Evolutionary conservation across 2,329 filamentous ascomycete species (phyloP).

Genomic region (Colletotrichum sp.): DNA sequence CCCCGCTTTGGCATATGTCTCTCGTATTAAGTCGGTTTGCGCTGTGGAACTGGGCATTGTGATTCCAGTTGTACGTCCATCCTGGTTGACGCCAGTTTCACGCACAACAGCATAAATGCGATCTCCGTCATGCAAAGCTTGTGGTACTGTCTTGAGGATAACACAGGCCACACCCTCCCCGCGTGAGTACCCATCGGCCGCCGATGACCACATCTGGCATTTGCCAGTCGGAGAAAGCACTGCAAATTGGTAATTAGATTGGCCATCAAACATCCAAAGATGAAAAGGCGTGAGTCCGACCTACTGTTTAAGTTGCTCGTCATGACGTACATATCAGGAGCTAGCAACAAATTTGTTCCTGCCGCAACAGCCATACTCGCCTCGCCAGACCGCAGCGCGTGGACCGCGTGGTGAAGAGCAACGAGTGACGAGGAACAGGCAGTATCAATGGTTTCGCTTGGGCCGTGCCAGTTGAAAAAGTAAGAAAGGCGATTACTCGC

Average conservation of each 20-base stretch:
- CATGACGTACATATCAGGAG: background rate
- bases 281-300: background rate
- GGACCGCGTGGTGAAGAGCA: slow-evolving; percentile 44
- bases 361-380: slow-evolving; percentile 31
- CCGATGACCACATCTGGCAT: slow-evolving; percentile 44
- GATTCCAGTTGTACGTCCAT: slow-evolving; percentile 25
- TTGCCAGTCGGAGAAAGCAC: slow-evolving; percentile 41
- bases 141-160: slow-evolving; percentile 49
- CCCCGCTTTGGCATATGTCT: slow-evolving; percentile 27
- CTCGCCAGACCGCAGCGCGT: slow-evolving; percentile 37
- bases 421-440: slow-evolving; percentile 48
- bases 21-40: slow-evolving; percentile 31
- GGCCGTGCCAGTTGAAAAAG: slow-evolving; percentile 42
- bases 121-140: slow-evolving; percentile 41
- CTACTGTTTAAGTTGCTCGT: slow-evolving; percentile 18
- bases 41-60: slow-evolving; percentile 38
- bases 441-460: slow-evolving; percentile 48
- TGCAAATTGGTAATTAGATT: background rate
- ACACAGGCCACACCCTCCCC: slow-evolving; percentile 56
- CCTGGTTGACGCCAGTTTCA: slow-evolving; percentile 20
- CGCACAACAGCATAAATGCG: slow-evolving; percentile 28
- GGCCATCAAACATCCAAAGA: too few relatives aligned
- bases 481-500: slow-evolving; percentile 44
- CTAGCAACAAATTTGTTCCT: slow-evolving; percentile 28
- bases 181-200: slow-evolving; percentile 56